phyloP scores from a whole-genome alignment of 2,329 filamentous ascomycete species.

The Colletotrichum acutatum region DNA sequence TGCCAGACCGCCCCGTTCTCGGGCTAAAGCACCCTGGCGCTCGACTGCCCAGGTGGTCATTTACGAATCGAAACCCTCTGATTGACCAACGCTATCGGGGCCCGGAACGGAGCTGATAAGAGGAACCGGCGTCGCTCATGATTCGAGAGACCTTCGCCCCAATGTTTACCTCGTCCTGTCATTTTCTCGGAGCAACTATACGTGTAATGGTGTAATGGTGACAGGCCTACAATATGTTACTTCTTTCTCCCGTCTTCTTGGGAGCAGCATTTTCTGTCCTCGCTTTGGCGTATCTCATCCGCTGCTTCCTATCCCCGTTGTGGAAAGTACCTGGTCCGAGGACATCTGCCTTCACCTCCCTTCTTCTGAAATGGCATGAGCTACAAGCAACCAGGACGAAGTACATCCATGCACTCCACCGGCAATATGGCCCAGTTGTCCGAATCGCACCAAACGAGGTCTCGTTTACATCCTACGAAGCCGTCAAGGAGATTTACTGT shows the following conservation, averaged over 20 bases:
- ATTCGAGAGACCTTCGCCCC: not conserved
- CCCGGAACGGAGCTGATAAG: slow-evolving; percentile 30
- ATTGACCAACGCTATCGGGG: slow-evolving; percentile 22
- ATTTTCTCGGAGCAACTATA: not conserved
- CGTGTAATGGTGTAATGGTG: not conserved
- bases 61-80: slow-evolving; percentile 25
- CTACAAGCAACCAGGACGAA: slow-evolving; percentile 61
- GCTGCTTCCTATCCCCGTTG: slow-evolving; percentile 49
- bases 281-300: slow-evolving; percentile 24
- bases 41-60: slow-evolving; percentile 13
- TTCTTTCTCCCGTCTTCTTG: slow-evolving; percentile 37
- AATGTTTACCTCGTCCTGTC: not conserved
- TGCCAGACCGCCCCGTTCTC: slow-evolving; percentile 11
- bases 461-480: slow-evolving; percentile 65
- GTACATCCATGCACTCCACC: slow-evolving; percentile 67
- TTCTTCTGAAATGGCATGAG: slow-evolving; percentile 66
- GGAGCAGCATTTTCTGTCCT: slow-evolving; percentile 23
- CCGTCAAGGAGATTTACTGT: slow-evolving; percentile 72
- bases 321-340: slow-evolving; percentile 60
- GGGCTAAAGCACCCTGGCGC: not conserved
- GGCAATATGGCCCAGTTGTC: slow-evolving; percentile 66
- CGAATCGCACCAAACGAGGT: slow-evolving; percentile 69
- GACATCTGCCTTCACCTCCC: slow-evolving; percentile 60
- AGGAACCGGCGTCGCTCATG: slow-evolving; percentile 10
- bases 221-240: slow-evolving; percentile 28